Evolutionary conservation across 2,329 filamentous ascomycete genomes (phyloP), one percentile per base, ranked within the genome.

Genomic region (Sclerotinia minor): DNA sequence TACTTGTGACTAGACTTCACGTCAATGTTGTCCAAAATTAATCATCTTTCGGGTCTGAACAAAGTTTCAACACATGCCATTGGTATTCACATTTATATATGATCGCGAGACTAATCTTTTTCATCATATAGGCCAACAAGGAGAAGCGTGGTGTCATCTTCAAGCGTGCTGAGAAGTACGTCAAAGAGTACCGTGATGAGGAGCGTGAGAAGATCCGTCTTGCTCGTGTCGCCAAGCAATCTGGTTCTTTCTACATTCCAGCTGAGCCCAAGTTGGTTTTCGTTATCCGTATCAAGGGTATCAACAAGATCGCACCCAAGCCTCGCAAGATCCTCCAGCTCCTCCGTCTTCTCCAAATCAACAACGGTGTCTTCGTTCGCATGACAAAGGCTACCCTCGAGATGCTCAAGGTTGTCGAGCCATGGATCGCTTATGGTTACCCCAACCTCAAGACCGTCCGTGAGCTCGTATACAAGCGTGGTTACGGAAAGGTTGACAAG

Each of bases 281-380:
- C 82, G 89, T 99, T 78, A 85, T 98, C 83, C 94, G 95, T 82
- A 99, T 99, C 88, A 99, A 99, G 92, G 95, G 89, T 96, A 98
- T 99, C 93, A 98, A 98, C 92, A 99, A 99, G 92, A 98, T 99
- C 79, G 89, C 96, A 81, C 95, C 95, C 78, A 98, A 99, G 92
- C 96, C 96, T 83, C 94, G 95, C 88, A 99, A 99, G 90, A 98
- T 97, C 80, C 89, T 99, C 78, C 95, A 99, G 86, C 92, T 99
- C 71, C 94, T 99, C 81, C 94, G 95, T 87, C 92, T 99, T 75
- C 90, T 99, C 79, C 95, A 99, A 87, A 99, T 99, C 91, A 99
- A 99, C 92, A 98, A 97, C 83, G 95, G 94, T 83, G 92, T 97
- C 83, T 99, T 99, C 85, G 87, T 99, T 84, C 90, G 89, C 80